Evolutionary conservation across 495 filamentous ascomycete genomes (phyloP).

Genomic region (Trypethelium eluteriae): DNA sequence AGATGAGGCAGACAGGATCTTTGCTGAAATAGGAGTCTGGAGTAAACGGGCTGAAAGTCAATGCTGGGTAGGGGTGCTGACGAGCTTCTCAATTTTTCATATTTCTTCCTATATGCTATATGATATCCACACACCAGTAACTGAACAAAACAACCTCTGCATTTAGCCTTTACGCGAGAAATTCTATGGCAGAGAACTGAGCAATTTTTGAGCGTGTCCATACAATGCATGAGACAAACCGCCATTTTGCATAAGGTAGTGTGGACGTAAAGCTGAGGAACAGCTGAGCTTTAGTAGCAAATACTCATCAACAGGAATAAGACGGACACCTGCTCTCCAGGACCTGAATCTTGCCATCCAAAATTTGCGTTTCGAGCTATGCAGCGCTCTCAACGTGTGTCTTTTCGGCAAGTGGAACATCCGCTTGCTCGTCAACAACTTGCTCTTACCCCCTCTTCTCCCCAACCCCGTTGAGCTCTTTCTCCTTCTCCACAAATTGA

Average conservation of each 20-base stretch:
- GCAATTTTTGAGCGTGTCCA: neutral
- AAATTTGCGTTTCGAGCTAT: constrained; percentile 12
- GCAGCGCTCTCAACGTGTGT: constrained; percentile 32
- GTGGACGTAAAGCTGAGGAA: neutral
- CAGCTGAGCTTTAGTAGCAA: neutral
- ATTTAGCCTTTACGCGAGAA: neutral
- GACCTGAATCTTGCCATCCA: too few relatives aligned
- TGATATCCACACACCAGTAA: neutral
- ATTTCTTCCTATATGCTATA: neutral
- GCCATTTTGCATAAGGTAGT: neutral
- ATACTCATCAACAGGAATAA: too few relatives aligned
- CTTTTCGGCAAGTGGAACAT: constrained; percentile 41
- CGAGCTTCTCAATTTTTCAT: neutral
- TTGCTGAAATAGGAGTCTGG: neutral
- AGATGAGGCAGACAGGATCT: neutral
- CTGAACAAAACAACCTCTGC: neutral
- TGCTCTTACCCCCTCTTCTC: constrained; percentile 39
- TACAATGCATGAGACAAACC: neutral
- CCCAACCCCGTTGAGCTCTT: constrained; percentile 26
- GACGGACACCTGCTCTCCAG: too few relatives aligned
- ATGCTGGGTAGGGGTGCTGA: too few relatives aligned
- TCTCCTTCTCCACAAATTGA: constrained; percentile 32
- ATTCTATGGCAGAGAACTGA: neutral
- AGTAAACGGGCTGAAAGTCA: neutral
- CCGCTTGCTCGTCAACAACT: constrained; percentile 28